Evolutionary conservation across 495 filamentous ascomycete genomes (phyloP), one percentile per base, ranked within the genome.

Genomic region (Talaromyces adpressus): DNA sequence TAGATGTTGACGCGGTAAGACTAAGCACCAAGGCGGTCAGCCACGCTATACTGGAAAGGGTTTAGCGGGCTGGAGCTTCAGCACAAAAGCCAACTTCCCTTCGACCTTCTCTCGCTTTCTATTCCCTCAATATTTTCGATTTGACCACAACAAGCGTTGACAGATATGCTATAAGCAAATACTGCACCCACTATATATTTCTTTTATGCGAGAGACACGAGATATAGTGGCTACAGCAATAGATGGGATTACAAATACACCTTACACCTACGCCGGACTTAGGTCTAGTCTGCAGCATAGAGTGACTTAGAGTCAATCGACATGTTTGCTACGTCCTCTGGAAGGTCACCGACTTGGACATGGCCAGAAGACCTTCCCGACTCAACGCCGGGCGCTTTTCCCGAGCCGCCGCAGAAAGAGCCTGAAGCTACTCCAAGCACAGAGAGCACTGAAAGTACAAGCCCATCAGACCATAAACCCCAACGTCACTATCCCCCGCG

Each of bases 401-500:
- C 62, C 16, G 64, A 66, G 22, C 32, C 47, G 29, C 30, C 34
- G 18, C 69, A 66, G 11, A 62, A 65, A 18, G 30, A 63, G 18
- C 56, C 52, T 62, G 60, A 64, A 58, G 52, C 63, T 64, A 39
- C 36, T 62, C 63, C 66, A 41, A 56, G 62, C 29, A 36, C 61
- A 29, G 56, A 64, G 29, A 51, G 54, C 52, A 45, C 62, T 45
- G 59, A 63, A 58, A 57, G 36, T 62, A 59, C 66, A 59, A 27
- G 36, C 20, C 62, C 60, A 36, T 11, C 65, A 59, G 25, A 56
- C 20, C 70, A 69, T 18, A 70, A 68, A 58, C 62, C 72, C 22
- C 68, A 75, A 65, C 80, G 75, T 64, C 79, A 83, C 66, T 92
- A 88, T 71, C 79, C 81, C 27, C 81, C 88, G 25, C 85, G 92